These are phyloP conservation scores for Podospora conica DNA, from an alignment of 495 filamentous ascomycete species.

Conservation along the genomic window DNA sequence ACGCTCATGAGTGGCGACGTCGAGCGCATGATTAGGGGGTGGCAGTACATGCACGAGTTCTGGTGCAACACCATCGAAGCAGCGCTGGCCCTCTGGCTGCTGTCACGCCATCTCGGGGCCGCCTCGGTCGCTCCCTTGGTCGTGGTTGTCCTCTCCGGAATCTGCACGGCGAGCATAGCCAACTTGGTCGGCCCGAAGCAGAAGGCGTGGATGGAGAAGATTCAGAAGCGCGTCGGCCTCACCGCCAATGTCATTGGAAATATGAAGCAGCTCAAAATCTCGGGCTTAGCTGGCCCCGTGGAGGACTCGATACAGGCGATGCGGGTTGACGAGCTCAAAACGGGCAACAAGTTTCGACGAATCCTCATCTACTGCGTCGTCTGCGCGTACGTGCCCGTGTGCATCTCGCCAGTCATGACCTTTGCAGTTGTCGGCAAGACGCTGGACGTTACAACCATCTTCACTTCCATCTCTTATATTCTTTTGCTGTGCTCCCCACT, in stretches of 20 bases:
- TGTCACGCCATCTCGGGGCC: conserved; percentile 49
- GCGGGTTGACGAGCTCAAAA: conserved; percentile 37
- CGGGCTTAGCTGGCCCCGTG: conserved; percentile 31
- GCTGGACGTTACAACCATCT: conserved; percentile 46
- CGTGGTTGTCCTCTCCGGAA: conserved; percentile 20
- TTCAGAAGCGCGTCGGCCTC: conserved; percentile 34
- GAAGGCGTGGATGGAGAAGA: conserved; percentile 38
- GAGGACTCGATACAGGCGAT: conserved; percentile 34
- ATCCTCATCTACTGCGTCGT: conserved; percentile 13
- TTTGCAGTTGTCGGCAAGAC: conserved; percentile 37
- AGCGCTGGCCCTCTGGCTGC: conserved; percentile 49
- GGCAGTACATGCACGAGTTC: conserved; percentile 29
- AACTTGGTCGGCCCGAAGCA: conserved; percentile 29
- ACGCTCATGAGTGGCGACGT: conserved; percentile 57
- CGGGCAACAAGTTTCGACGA: conserved; percentile 28
- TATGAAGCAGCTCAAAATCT: conserved; percentile 46
- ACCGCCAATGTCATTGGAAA: conserved; percentile 36
- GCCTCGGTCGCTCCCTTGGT: conserved; percentile 56
- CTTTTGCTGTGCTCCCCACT: conserved; percentile 53
- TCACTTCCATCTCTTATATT: conserved; percentile 59
- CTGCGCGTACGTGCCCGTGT: conserved; percentile 46
- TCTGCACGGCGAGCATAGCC: conserved; percentile 19
- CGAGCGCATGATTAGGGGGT: conserved; percentile 29
- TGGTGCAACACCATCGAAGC: conserved; percentile 50
- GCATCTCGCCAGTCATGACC: conserved; percentile 38